Conservation (phyloP, 345 rosid species). For the Citrus unshiu region DNA sequence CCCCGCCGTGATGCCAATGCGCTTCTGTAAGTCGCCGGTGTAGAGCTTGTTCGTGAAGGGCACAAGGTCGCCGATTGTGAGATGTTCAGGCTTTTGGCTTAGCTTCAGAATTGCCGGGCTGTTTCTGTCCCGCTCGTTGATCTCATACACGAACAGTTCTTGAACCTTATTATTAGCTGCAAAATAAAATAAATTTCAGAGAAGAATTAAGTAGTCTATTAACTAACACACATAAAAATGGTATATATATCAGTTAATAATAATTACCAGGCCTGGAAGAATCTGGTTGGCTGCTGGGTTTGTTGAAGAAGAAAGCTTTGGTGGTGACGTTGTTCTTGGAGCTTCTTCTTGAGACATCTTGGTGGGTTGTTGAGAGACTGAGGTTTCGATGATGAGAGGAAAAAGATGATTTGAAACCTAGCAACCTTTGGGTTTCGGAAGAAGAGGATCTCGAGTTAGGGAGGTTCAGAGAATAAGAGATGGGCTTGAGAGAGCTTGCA, state of each 20-base stretch:
- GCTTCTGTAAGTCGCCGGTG: conserved; percentile 44
- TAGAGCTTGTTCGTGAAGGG: conserved; percentile 57
- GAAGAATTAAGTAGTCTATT: not conserved
- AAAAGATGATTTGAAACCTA: conserved; percentile 11
- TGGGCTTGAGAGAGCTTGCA: not conserved
- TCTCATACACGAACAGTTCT: conserved; percentile 47
- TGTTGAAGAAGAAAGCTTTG: conserved; percentile 25
- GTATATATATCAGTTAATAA: too few species aligned
- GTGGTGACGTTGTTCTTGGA: conserved; percentile 11
- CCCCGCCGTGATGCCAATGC: conserved; percentile 54
- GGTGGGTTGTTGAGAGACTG: not conserved
- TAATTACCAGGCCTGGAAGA: conserved; percentile 1
- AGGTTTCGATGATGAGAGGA: conserved; percentile 4
- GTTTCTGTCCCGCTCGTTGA: conserved; percentile 49
- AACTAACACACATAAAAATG: too few species aligned
- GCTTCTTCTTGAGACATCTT: not conserved
- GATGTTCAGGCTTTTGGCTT: conserved; percentile 35
- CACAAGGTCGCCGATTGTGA: conserved; percentile 47
- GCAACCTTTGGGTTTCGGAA: not conserved
- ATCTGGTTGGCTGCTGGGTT: conserved; percentile 11
- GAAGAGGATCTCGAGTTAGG: not conserved
- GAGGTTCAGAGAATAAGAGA: conserved; percentile 11
- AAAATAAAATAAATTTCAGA: not conserved
- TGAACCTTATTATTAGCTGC: conserved; percentile 30
- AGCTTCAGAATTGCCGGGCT: conserved; percentile 48